A percentile compares a stretch with the other conserved stretches of the same genome.
Evolutionary conservation across 108 stramenopile genomes (phyloP).

Genomic region (Skeletonema costatum): DNA sequence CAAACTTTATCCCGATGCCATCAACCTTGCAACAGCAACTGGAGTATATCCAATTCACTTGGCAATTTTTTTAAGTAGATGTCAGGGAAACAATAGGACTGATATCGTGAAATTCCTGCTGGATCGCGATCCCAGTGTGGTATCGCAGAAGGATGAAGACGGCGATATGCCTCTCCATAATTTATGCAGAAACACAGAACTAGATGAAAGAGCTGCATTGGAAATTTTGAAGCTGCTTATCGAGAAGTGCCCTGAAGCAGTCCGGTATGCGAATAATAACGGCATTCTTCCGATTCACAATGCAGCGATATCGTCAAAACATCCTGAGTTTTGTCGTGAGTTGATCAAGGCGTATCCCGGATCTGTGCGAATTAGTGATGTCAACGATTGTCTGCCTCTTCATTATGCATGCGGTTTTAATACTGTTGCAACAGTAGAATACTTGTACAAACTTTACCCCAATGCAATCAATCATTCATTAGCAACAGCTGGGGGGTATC

Average conservation of each 20-base stretch:
- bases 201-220: not conserved
- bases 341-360: not conserved
- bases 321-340: not conserved
- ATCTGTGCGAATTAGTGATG: not conserved
- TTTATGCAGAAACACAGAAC: not conserved
- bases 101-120: too few species aligned
- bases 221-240: not conserved
- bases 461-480: not conserved
- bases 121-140: too few species aligned
- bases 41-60: not conserved
- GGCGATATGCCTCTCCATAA: too few species aligned
- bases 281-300: conserved; percentile 10
- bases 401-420: not conserved
- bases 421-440: not conserved
- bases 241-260: not conserved
- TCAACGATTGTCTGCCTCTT: not conserved
- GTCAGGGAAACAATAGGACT: too few species aligned
- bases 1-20: not conserved
- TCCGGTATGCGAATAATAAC: too few species aligned
- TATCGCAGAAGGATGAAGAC: too few species aligned
- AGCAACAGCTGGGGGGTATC: not conserved
- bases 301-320: not conserved
- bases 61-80: not conserved
- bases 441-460: not conserved
- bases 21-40: not conserved